Base-by-base conservation (phyloP, 2,329 filamentous ascomycete species). In the Talaromyces sp. region DNA sequence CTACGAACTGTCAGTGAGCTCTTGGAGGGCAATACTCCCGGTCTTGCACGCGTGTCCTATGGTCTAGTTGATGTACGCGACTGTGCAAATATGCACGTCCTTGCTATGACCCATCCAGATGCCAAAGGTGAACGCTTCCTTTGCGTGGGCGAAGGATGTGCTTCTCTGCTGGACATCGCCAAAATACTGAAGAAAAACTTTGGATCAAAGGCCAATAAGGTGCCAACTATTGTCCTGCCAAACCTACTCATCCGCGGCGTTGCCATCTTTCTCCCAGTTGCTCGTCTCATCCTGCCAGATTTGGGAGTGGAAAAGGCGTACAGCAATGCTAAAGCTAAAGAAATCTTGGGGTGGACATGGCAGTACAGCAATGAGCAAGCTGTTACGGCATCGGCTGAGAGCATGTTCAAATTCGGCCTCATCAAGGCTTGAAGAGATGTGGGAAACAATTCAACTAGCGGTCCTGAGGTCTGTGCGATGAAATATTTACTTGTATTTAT, bases 11-110 rank as follows among this genome's bases (percentile, higher is more conserved):
- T 76, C 33, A 56, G 68, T 24, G 67, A 70, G 7, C 62, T 75
- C 33, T 69, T 77, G 57, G 71, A 73, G 48, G 75, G 75, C n/a
- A 64, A 58, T 11, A 22, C 74, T 27, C 74, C 73, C 3, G 75
- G 68, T 16, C 62, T 70, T 52, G 74, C 73, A 0, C 63, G 71
- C 6, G 41, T 76, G 9, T 58, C 24, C 31, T 35, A 22, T 11
- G 33, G 14, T 13, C 31, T 64, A 4, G 27, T 56, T 11, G 63
- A 60, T 37, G 63, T 64, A 37, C 63, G 63, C 14, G 63, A 64
- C 22, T 64, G 63, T 47, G 45, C 45, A 24, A 47, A 47, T 19
- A n/a, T 65, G 35, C 63, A 65, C 35, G 13, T 61, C n/a, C 48
- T 52, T 6, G 63, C 47, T 13, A 65, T 65, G 58, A 48, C 37